Conservation (phyloP, 2,329 filamentous ascomycete genomes). For the Periconia sp. region DNA sequence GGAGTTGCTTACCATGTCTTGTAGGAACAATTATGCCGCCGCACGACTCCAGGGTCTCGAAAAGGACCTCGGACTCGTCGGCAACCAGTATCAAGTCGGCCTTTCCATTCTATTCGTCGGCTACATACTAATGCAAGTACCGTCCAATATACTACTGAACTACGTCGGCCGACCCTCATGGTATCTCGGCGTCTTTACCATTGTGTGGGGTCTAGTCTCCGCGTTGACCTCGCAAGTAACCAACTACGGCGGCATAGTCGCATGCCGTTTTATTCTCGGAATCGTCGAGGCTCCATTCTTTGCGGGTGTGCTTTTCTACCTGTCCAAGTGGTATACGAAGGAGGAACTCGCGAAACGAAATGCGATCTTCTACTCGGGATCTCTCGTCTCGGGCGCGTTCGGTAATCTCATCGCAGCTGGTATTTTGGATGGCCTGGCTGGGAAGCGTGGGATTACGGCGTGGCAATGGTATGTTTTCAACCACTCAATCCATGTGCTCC, state of each 20-base stretch:
- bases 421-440: slow-evolving; percentile 45
- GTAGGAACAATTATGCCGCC: slow-evolving; percentile 24
- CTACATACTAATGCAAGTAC: slow-evolving; percentile 55
- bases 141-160: slow-evolving; percentile 58
- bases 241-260: slow-evolving; percentile 17
- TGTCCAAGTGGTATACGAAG: slow-evolving; percentile 53
- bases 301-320: slow-evolving; percentile 24
- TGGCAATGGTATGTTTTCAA: slow-evolving; percentile 34
- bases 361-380: slow-evolving; percentile 56
- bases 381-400: slow-evolving; percentile 52
- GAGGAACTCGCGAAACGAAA: slow-evolving; percentile 55
- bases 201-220: slow-evolving; percentile 43
- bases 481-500: not conserved
- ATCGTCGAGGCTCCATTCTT: slow-evolving; percentile 18
- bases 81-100: slow-evolving; percentile 22
- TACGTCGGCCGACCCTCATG: slow-evolving; percentile 56
- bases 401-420: slow-evolving; percentile 58
- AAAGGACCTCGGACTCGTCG: slow-evolving; percentile 14
- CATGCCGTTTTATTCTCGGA: slow-evolving; percentile 13
- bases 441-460: slow-evolving; percentile 29
- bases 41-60: slow-evolving; percentile 19
- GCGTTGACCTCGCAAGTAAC: slow-evolving; percentile 47
- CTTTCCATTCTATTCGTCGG: slow-evolving; percentile 21
- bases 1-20: slow-evolving; percentile 5
- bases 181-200: slow-evolving; percentile 54